Conservation (phyloP, 441 rosid genomes). For the Jatropha podagrica region DNA sequence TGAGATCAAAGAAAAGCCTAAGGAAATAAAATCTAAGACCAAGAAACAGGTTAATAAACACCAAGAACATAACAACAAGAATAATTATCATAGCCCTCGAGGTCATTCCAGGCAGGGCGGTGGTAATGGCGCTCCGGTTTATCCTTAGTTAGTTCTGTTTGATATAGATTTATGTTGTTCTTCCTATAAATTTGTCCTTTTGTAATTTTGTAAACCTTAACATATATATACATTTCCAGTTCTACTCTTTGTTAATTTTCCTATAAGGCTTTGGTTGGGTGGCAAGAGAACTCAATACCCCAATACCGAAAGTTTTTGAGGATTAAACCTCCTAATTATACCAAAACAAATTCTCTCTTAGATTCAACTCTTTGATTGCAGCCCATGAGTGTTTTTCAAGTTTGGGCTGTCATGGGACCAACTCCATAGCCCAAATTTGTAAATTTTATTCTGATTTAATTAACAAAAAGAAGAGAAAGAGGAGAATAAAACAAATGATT, state of each 20-base stretch:
- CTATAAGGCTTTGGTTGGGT: too few species aligned
- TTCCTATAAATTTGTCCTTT: neutral
- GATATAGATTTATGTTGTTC: neutral
- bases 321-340: too few species aligned
- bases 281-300: too few species aligned
- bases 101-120: conserved; percentile 12
- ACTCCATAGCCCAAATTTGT: neutral
- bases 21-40: conserved; percentile 24
- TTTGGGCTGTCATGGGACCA: too few species aligned
- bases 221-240: neutral
- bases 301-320: too few species aligned
- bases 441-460: neutral
- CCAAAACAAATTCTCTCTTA: too few species aligned
- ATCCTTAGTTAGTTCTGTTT: neutral
- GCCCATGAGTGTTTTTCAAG: neutral
- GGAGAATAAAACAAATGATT: neutral
- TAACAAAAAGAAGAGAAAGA: neutral
- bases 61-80: neutral
- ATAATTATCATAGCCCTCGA: neutral
- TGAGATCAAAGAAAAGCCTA: conserved; percentile 34
- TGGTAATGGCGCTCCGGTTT: neutral
- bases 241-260: too few species aligned
- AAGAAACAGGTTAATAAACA: neutral
- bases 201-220: neutral
- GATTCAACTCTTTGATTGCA: neutral